Conservation (phyloP, 257 asterid species). For the Salvia hispanica region DNA sequence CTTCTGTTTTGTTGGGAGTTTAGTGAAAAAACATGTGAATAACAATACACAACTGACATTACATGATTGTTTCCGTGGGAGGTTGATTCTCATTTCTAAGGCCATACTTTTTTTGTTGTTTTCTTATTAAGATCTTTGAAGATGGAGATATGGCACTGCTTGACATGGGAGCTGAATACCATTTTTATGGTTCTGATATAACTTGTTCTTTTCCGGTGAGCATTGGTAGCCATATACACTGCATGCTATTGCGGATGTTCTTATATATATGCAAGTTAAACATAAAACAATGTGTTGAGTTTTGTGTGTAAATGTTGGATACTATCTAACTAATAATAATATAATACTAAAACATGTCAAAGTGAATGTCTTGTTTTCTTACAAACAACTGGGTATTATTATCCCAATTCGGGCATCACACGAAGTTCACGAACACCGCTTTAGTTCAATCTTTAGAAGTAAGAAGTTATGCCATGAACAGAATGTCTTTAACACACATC, state of each 20-base stretch:
- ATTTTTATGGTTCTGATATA: conserved; percentile 95
- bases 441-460: too few relatives aligned
- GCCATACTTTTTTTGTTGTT: conserved; percentile 8
- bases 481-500: too few relatives aligned
- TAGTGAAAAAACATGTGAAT: not conserved
- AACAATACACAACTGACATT: not conserved
- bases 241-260: not conserved
- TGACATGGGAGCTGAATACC: conserved; percentile 98
- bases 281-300: too few relatives aligned
- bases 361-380: too few relatives aligned
- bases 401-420: too few relatives aligned
- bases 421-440: too few relatives aligned
- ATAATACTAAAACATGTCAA: too few relatives aligned
- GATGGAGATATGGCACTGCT: conserved; percentile 96
- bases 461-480: too few relatives aligned
- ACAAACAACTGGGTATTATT: too few relatives aligned
- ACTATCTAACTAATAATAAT: too few relatives aligned
- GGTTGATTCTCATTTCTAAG: conserved; percentile 20
- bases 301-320: too few relatives aligned
- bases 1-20: not conserved
- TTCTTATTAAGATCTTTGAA: conserved; percentile 56
- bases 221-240: conserved; percentile 15
- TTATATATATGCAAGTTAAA: too few relatives aligned
- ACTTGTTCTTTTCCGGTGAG: conserved; percentile 96
- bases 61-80: not conserved